Evolutionary conservation across 768 basidiomycete species (phyloP).

Genomic region (Tulasnella sp.): DNA sequence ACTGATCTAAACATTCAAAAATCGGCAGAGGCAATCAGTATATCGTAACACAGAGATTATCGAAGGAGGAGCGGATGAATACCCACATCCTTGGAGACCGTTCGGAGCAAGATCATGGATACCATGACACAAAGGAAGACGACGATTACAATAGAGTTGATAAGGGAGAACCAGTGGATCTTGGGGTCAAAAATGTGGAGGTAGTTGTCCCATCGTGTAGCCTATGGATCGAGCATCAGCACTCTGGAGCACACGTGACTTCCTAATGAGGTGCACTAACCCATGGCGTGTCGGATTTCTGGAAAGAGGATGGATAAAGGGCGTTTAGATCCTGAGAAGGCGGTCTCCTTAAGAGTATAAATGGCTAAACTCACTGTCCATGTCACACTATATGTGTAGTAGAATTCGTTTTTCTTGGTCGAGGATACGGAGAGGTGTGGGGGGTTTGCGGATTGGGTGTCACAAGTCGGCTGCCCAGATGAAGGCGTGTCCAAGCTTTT

Average conservation of each 20-base stretch:
- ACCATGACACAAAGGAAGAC: constrained; percentile 90
- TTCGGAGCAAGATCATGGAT: constrained; percentile 76
- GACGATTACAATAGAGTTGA: constrained; percentile 87
- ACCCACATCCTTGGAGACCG: constrained; percentile 76
- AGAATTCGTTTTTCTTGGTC: constrained; percentile 46
- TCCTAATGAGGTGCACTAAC: constrained; percentile 33
- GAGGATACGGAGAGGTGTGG: constrained; percentile 52
- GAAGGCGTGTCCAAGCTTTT: constrained; percentile 55
- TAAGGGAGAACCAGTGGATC: constrained; percentile 93
- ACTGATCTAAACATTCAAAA: constrained; percentile 42
- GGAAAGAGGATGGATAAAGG: background rate
- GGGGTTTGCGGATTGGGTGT: constrained; percentile 25
- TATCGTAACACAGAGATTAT: background rate
- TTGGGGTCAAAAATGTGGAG: constrained; percentile 86
- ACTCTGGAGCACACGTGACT: too few species aligned
- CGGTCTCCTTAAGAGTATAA: too few species aligned
- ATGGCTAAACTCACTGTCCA: constrained; percentile 54
- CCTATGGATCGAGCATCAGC: too few species aligned
- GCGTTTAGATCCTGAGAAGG: too few species aligned
- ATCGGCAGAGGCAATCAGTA: constrained; percentile 2
- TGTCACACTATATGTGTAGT: constrained; percentile 78
- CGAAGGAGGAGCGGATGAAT: background rate
- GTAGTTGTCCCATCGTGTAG: constrained; percentile 94
- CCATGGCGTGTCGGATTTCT: constrained; percentile 84
- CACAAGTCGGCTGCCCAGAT: constrained; percentile 41